These are phyloP conservation scores for Sphagnurus paluster DNA, from an alignment of 1,284 basidiomycete species.

Conservation along the genomic window DNA sequence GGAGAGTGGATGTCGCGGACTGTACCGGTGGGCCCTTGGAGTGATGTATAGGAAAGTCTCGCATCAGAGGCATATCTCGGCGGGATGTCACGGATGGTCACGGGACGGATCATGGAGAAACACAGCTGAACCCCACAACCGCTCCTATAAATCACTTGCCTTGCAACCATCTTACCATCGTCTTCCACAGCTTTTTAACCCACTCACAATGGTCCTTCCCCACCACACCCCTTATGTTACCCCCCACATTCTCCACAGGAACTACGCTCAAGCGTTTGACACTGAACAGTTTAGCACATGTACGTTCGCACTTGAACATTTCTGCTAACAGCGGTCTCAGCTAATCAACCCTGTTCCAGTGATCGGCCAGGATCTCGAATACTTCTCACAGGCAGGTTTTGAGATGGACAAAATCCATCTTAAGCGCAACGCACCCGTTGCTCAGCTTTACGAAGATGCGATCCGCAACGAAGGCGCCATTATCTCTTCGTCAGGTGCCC, in stretches of 20 bases:
- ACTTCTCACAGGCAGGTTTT: slow-evolving; percentile 99
- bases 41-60: slow-evolving; percentile 2
- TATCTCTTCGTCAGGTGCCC: slow-evolving; percentile 92
- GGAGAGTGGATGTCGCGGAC: too few species aligned
- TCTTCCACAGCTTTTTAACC: slow-evolving; percentile 17
- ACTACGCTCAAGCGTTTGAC: slow-evolving; percentile 75
- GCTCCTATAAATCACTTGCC: slow-evolving; percentile 22
- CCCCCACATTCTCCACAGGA: slow-evolving; percentile 81
- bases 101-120: slow-evolving; percentile 22
- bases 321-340: slow-evolving; percentile 6
- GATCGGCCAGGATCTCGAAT: slow-evolving; percentile 90
- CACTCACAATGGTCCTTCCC: slow-evolving; percentile 52
- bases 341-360: slow-evolving; percentile 44
- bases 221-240: slow-evolving; percentile 80
- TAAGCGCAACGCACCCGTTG: slow-evolving; percentile 95
- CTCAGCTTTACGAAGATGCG: slow-evolving; percentile 97
- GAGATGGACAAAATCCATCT: slow-evolving; percentile 91
- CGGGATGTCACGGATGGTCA: slow-evolving; percentile 21
- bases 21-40: too few species aligned
- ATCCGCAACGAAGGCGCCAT: slow-evolving; percentile 98
- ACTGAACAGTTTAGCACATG: slow-evolving; percentile 59
- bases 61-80: slow-evolving; percentile 14
- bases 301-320: slow-evolving; percentile 35
- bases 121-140: slow-evolving; percentile 9
- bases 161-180: slow-evolving; percentile 20